Percentiles rank a stretch among this genome's conserved stretches.
Conservation (phyloP, 2,329 filamentous ascomycete genomes). For the Fusarium musae region DNA sequence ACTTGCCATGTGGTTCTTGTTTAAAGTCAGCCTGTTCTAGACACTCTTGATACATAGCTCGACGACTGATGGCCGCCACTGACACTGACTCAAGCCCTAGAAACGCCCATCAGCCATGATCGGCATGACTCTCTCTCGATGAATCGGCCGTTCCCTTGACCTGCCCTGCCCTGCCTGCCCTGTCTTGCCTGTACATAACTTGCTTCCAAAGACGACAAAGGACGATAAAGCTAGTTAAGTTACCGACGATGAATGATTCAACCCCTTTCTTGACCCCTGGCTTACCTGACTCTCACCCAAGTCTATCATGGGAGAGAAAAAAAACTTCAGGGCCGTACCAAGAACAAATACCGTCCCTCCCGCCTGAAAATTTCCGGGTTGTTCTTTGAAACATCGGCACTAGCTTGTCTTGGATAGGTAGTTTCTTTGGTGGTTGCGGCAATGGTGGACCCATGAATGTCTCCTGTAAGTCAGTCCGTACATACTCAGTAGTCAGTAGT, state of each 20-base stretch:
- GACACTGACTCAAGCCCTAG: conserved; percentile 3
- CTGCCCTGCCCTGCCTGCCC: not conserved
- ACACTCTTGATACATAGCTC: not conserved
- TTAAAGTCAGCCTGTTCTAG: conserved; percentile 2
- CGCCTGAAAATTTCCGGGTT: not conserved
- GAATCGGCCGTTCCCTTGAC: not conserved
- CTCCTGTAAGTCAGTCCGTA: not conserved
- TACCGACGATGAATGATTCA: not conserved
- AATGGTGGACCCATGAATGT: conserved; percentile 16
- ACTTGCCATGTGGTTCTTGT: conserved; percentile 11
- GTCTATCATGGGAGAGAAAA: not conserved
- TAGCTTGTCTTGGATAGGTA: conserved; percentile 11
- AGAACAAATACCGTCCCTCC: not conserved
- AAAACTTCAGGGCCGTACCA: not conserved
- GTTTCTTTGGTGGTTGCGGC: conserved; percentile 23
- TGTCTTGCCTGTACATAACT: not conserved
- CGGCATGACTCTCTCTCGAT: conserved; percentile 5
- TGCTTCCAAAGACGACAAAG: not conserved
- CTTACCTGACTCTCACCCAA: not conserved
- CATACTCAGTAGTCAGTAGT: not conserved
- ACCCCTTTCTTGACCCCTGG: not conserved
- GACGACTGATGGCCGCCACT: not conserved
- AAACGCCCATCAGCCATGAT: conserved; percentile 8
- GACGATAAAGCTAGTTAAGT: not conserved
- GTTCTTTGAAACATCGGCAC: not conserved